Base-by-base conservation (phyloP, 164 flowering plant species). In the Hamamelis virginiana region DNA sequence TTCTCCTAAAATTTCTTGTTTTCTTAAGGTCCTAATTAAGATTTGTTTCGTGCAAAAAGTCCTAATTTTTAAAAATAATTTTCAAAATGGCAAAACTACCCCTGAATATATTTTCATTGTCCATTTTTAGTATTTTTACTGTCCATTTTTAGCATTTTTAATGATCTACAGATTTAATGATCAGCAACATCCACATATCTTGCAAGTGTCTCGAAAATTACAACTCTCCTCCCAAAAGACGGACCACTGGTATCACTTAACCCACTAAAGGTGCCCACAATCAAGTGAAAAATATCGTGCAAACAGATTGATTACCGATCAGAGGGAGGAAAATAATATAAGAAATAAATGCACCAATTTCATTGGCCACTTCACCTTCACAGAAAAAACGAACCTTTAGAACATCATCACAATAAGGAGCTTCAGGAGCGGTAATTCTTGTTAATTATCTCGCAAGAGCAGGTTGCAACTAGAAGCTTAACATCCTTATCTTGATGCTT, bases 361-460 rank as follows among this genome's bases (percentile, higher is more conserved):
- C 46, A 26, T 65, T 33, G n/a, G 16, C 63, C 27, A 60, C 21
- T 23, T 21, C 5, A 75, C 27, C 41, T 62, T 38, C n/a, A 28
- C 51, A 44, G 64, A 61, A 62, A 65, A 69, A 68, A 69, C 21
- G 51, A 76, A 92, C 98, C 93, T 87, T 92, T 44, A 94, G 65
- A 74, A 91, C 83, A 78, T 90, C 93, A 82, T 93, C 99, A 70
- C 76, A 84, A 67, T 90, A 96, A 66, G 98, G 99, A 67, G 98
- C 92, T 77, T 91, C 96, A 41, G 99, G 99, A 19, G 98, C 99
- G 66, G 98, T 96, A 48, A 96, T 89, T 33, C 99, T 83, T 26
- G 98, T 96, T n/a, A n/a, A n/a, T n/a, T 69, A 93, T 89, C 82
- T 96, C 98, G 78, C 95, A 91, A 67, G 87, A 74, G 77, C 97